Conservation (phyloP, 1,284 basidiomycete genomes). For the Ganoderma multipileum region DNA sequence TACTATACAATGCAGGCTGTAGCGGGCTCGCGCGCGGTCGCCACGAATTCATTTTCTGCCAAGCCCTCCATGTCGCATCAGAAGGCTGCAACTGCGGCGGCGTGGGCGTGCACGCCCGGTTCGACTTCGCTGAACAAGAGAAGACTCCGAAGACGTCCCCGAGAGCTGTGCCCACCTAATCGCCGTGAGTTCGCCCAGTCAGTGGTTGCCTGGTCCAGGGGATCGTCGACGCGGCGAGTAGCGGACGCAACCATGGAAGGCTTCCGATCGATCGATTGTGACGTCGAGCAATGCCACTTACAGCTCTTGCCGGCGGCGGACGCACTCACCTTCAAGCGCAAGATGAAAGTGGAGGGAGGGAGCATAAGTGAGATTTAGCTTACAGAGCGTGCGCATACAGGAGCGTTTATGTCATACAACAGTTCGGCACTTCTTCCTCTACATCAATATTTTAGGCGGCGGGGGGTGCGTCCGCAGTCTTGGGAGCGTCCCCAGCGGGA, state of each 20-base stretch:
- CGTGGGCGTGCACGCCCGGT: neutral
- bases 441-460: slow-evolving; percentile 22
- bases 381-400: neutral
- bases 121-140: neutral
- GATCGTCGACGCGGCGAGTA: neutral
- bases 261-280: neutral
- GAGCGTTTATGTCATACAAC: neutral
- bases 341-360: too few species aligned
- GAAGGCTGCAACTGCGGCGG: neutral
- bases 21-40: neutral
- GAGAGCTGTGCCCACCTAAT: neutral
- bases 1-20: neutral
- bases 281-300: neutral
- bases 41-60: neutral
- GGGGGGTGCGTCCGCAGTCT: slow-evolving; percentile 35
- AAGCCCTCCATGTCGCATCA: neutral
- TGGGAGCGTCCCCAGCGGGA: slow-evolving; percentile 28
- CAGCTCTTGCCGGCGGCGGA: too few species aligned
- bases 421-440: neutral
- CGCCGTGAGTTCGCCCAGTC: neutral
- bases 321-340: too few species aligned
- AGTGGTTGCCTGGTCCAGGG: neutral
- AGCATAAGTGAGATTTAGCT: neutral
- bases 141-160: neutral
- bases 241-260: neutral